phyloP scores from a whole-genome alignment of 345 rosid genomes.

The Moricandia moricandioides region DNA sequence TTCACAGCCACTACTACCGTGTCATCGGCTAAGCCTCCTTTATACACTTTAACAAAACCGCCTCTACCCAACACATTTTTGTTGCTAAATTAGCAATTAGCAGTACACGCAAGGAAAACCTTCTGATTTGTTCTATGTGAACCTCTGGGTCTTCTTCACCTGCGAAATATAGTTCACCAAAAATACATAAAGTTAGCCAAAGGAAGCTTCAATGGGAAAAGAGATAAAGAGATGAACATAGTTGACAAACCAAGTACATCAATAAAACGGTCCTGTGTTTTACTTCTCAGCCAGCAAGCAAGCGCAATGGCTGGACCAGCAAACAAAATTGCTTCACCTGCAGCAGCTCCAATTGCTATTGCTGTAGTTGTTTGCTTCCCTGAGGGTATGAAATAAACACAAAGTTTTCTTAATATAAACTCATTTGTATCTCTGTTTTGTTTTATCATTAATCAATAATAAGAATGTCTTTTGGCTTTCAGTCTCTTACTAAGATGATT shows the following conservation, averaged over 20 bases:
- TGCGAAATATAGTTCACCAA: slow-evolving; percentile 37
- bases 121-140: slow-evolving; percentile 85
- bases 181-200: not conserved
- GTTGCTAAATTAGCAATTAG: slow-evolving; percentile 85
- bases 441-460: too few species aligned
- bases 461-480: too few species aligned
- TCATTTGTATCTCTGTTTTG: not conserved
- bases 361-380: slow-evolving; percentile 56
- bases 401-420: not conserved
- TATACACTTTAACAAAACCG: slow-evolving; percentile 86
- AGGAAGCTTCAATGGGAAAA: not conserved
- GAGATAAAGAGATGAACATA: not conserved
- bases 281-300: slow-evolving; percentile 64
- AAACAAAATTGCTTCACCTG: slow-evolving; percentile 77
- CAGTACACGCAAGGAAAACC: slow-evolving; percentile 82
- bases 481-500: too few species aligned
- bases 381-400: slow-evolving; percentile 26
- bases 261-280: slow-evolving; percentile 67
- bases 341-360: slow-evolving; percentile 94
- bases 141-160: slow-evolving; percentile 57
- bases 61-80: slow-evolving; percentile 75
- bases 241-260: slow-evolving; percentile 79
- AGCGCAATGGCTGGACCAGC: slow-evolving; percentile 76
- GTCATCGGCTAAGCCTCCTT: slow-evolving; percentile 81
- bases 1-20: slow-evolving; percentile 75